Evolutionary conservation across 73 alveolate species (phyloP), one percentile per base, ranked within the genome.

Genomic region (Paramecium caudatum): DNA sequence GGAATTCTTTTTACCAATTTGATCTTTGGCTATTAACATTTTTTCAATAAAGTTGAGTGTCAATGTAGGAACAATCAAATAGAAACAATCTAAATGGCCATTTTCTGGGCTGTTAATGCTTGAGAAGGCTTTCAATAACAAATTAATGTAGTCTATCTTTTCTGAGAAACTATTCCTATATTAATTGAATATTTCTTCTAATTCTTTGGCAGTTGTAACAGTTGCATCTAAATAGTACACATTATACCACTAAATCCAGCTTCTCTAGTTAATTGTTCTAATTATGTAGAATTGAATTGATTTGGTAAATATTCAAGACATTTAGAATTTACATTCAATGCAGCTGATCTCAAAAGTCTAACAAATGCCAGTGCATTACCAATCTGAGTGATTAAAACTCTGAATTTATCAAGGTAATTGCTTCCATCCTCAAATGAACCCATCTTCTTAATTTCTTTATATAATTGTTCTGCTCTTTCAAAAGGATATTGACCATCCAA

Each of bases 351-450:
- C 27, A 98, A 95, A 91, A 97, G 91, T 88, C 99, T 94, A 6
- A 98, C 99, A 65, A 94, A 93, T 37, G 99, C 99, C 17, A 98
- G 91, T 7, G 98, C 95, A 91, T 98, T 98, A 41, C 99, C 99
- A 43, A 98, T 97, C 90, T 97, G 96, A 7, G 99, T 98, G 19
- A 98, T 95, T 25, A 94, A 82, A 84, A 93, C 87, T 94, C 97
- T 95, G 86, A 91, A 96, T 87, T 97, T 96, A 91, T 95, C 98
- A 55, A 95, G 82, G 90, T 92, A 94, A 78, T 96, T 94, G 37
- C 47, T 47, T 45, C 95, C 97, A 37, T 96, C 95, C 74, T 97
- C 95, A 47, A 96, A 94, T 21, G 94, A 91, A 49, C 98, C 99
- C 17, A 98, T 91, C 82, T 93, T 95, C 92, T 95, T 95, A 13